These are phyloP conservation scores for Marasmius tenuissimus DNA, from an alignment of 1,284 basidiomycete genomes.

Conservation along the genomic window DNA sequence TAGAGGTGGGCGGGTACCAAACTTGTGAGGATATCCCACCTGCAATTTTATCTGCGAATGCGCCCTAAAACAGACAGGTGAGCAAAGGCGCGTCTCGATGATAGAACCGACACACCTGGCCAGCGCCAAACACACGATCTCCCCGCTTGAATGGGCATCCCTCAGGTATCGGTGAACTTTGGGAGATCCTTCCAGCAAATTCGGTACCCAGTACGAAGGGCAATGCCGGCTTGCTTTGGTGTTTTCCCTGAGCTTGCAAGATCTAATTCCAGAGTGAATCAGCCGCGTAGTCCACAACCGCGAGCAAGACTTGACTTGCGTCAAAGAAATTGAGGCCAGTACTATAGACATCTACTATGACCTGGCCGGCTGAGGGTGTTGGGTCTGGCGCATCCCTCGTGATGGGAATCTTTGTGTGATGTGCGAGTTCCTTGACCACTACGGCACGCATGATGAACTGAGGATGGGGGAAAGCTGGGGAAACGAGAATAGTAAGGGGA, in stretches of 20 bases:
- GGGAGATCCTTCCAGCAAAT: conserved; percentile 80
- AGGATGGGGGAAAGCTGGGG: neutral
- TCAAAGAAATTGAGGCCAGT: conserved; percentile 83
- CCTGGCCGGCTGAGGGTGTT: conserved; percentile 50
- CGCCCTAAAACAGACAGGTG: conserved; percentile 50
- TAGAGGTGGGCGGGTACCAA: conserved; percentile 15
- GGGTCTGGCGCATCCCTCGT: conserved; percentile 64
- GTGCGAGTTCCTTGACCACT: conserved; percentile 69
- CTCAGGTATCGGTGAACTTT: conserved; percentile 76
- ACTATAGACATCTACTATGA: conserved; percentile 83
- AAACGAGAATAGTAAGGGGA: no score
- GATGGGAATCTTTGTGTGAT: conserved; percentile 70
- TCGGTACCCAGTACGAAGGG: conserved; percentile 87
- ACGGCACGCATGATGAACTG: conserved; percentile 73
- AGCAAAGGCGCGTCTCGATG: neutral
- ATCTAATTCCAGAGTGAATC: conserved; percentile 45
- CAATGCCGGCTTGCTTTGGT: conserved; percentile 80
- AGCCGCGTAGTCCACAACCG: neutral
- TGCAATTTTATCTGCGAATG: conserved; percentile 75
- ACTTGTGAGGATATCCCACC: neutral
- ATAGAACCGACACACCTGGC: conserved; percentile 13
- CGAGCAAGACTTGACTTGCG: conserved; percentile 35
- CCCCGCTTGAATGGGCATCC: conserved; percentile 83
- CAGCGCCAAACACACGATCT: conserved; percentile 88
- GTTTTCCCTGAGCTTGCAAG: conserved; percentile 85